Evolutionary conservation across 106 monocot genomes (phyloP), one percentile per base, ranked within the genome.

Genomic region (Xerophyta viscosa): DNA sequence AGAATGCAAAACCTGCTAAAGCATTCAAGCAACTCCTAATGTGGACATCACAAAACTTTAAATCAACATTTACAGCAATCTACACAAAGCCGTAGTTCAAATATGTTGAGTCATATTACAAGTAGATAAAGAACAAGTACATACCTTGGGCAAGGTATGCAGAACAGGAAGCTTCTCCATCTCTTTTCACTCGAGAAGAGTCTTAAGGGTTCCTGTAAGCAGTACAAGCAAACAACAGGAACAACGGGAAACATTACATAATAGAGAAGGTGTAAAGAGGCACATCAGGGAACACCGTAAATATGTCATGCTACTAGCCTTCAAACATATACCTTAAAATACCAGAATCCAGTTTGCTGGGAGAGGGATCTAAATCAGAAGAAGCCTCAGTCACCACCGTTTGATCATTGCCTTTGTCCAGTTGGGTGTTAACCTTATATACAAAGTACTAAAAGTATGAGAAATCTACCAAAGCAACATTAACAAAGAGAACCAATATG

Each of bases 61-160:
- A n/a, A n/a, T n/a, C n/a, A n/a, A n/a, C n/a, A n/a, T n/a, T n/a
- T n/a, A n/a, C n/a, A n/a, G n/a, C n/a, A n/a, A n/a, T n/a, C n/a
- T n/a, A n/a, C n/a, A n/a, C n/a, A n/a, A n/a, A n/a, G n/a, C n/a
- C n/a, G n/a, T n/a, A n/a, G n/a, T n/a, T n/a, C n/a, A n/a, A n/a
- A n/a, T n/a, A n/a, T n/a, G n/a, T n/a, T n/a, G n/a, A n/a, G n/a
- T n/a, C n/a, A n/a, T n/a, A n/a, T n/a, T n/a, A n/a, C n/a, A n/a
- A n/a, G n/a, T n/a, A n/a, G n/a, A n/a, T n/a, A n/a, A 33, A 33
- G 33, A 33, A 33, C 33, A 33, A 33, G 11, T 20, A 12, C 24
- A 25, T 62, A 70, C 69, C 69, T 62, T 53, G 62, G 22, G 26
- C 54, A 33, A 52, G 62, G 8, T 23, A 29, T 46, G 30, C 46